Conservation (phyloP, 23 red algal genomes). For the Gracilariopsis chorda region DNA sequence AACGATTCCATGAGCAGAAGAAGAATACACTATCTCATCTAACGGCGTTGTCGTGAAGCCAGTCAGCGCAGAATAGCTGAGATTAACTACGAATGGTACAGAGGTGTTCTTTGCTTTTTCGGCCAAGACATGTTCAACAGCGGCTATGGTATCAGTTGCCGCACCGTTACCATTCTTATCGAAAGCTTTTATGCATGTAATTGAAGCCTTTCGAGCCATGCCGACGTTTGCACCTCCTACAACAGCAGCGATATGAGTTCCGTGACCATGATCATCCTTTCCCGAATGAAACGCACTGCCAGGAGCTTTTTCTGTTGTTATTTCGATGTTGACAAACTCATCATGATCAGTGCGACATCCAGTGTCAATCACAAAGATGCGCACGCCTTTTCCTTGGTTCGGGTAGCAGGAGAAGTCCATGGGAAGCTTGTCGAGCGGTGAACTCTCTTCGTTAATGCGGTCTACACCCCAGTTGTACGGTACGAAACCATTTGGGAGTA, state of each 20-base stretch:
- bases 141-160: slow-evolving; percentile 30
- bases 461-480: slow-evolving; percentile 67
- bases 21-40: slow-evolving; percentile 50
- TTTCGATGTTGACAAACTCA: slow-evolving; percentile 17
- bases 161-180: slow-evolving; percentile 27
- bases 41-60: slow-evolving; percentile 21
- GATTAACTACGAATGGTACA: slow-evolving; percentile 47
- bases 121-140: slow-evolving; percentile 10
- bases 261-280: slow-evolving; percentile 50
- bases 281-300: slow-evolving; percentile 27
- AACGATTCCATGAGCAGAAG: slow-evolving; percentile 19
- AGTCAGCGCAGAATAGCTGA: slow-evolving; percentile 43
- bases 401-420: slow-evolving; percentile 54
- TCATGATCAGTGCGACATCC: slow-evolving; percentile 35
- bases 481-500: neutral
- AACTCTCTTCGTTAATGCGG: slow-evolving; percentile 34
- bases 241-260: slow-evolving; percentile 44
- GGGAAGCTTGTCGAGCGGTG: slow-evolving; percentile 8
- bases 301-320: slow-evolving; percentile 42
- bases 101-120: neutral
- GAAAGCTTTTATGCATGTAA: slow-evolving; percentile 56
- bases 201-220: slow-evolving; percentile 15
- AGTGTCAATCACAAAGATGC: slow-evolving; percentile 60
- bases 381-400: slow-evolving; percentile 31
- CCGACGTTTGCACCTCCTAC: slow-evolving; percentile 31